Evolutionary conservation across 2,329 filamentous ascomycete species (phyloP), one percentile per base, ranked within the genome.

Genomic region (Aureobasidium sp.): DNA sequence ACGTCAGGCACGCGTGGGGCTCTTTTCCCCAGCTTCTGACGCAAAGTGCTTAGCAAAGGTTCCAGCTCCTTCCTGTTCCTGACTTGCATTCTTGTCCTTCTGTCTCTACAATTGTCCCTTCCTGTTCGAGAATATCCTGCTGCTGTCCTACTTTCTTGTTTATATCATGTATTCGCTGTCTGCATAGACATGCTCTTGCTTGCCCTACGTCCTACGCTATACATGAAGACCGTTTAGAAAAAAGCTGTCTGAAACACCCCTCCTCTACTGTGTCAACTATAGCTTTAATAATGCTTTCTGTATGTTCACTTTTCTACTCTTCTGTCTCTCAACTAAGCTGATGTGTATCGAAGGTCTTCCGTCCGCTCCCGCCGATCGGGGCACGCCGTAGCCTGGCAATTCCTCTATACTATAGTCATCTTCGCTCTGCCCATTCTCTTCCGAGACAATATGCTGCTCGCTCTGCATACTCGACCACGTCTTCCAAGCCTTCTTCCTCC

Each of bases 1-100:
- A 41, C 29, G 29, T 49, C 44, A 60, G 45, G 57, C 34, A 58
- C 55, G 45, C n/a, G 57, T 49, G 57, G 44, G 57, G 57, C 57
- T 39, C 34, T 34, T 34, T 60, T 45, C 37, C 51, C 37, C 55
- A 8, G 53, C 53, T 57, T 57, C 42, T 58, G 55, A 60, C 57
- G 45, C 57, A 60, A 49, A 51, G 45, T 45, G 20, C 34, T 27
- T 31, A 25, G 34, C 15, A 39, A 34, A 48, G 44, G 37, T 51
- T 51, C 44, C 57, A 60, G 39, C 44, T 41, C 15, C 41, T 60
- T 60, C 45, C 34, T 60, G 45, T 42, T 60, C 57, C 42, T 45
- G 41, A 25, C 9, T 44, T 44, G 39, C 31, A 25, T 42, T 57
- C 53, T 45, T 49, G 56, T 39, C 27, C 22, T 31, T 41, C 25